Conservation (phyloP, 345 rosid species). For the Garcia nutans region DNA sequence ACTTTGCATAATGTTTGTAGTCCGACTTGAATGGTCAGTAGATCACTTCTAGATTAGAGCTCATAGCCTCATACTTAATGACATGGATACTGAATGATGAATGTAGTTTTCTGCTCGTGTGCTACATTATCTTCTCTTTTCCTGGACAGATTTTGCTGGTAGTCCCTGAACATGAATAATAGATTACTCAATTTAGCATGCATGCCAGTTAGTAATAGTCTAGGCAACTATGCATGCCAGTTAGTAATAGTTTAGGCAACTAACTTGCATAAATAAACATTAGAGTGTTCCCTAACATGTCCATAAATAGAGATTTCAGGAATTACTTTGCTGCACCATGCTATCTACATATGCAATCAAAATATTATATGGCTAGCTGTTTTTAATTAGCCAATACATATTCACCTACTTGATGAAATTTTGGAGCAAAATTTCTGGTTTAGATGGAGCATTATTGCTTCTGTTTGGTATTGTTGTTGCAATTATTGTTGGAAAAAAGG, state of each 20-base stretch:
- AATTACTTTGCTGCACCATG: neutral
- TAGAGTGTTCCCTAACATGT: neutral
- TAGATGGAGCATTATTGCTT: neutral
- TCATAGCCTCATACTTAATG: neutral
- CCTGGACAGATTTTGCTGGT: neutral
- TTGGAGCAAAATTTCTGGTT: neutral
- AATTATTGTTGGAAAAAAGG: neutral
- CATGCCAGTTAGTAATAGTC: neutral
- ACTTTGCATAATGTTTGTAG: neutral
- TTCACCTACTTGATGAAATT: neutral
- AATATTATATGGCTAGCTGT: neutral
- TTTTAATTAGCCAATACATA: neutral
- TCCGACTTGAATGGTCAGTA: slow-evolving; percentile 5
- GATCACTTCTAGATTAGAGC: neutral
- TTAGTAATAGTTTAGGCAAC: neutral
- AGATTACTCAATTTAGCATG: too few relatives aligned
- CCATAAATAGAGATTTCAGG: neutral
- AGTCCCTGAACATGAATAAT: neutral
- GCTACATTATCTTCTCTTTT: neutral
- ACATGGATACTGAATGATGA: neutral
- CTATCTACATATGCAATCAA: neutral
- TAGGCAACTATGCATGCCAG: neutral
- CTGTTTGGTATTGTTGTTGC: neutral
- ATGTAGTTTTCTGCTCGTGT: neutral
- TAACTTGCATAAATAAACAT: neutral